Evolutionary conservation across 2,329 filamentous ascomycete genomes (phyloP), one percentile per base, ranked within the genome.

Genomic region (Pseudopithomyces maydicus): DNA sequence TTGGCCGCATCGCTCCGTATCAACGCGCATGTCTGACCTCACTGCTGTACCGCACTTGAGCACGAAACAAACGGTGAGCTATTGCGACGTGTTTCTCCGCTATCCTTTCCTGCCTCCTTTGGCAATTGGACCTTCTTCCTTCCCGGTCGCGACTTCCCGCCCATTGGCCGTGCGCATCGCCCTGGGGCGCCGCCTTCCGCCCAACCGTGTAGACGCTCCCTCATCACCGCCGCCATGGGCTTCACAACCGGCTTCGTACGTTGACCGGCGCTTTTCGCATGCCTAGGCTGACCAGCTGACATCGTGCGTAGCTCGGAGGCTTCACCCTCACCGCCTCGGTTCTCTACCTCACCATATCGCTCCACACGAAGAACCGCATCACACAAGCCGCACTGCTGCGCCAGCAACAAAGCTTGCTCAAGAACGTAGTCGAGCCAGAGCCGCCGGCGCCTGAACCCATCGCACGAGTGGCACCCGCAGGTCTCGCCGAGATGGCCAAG

Each of bases 161-260:
- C 17, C 48, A 51, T 51, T 51, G 48, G 38, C 38, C 26, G 42
- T 42, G 48, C 26, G 48, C 48, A 29, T 38, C 14, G 20, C 26
- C 32, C 23, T 22, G 22, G 26, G 17, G 48, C 26, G 23, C 23
- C 26, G 26, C 36, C 22, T 20, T 17, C 7, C 48, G 26, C 48
- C 39, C 26, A 29, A 29, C 4, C 38, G 48, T 38, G 22, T 17
- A 14, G 8, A 11, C 26, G 14, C 6, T 20, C n/a, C 15, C 33
- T 47, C n/a, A 15, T 50, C 26, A 36, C 33, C 52, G 26, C 47
- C 41, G 10, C 41, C 63, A 83, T 83, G 81, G 80, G 80, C 70
- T 82, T 83, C 75, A 80, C 79, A 57, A 80, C 79, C 17, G 81
- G 80, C 74, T 80, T 82, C 64, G 81, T 82, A 74, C 45, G 74